phyloP scores from a whole-genome alignment of 305 asterid species.

The Solanum hybrid region DNA sequence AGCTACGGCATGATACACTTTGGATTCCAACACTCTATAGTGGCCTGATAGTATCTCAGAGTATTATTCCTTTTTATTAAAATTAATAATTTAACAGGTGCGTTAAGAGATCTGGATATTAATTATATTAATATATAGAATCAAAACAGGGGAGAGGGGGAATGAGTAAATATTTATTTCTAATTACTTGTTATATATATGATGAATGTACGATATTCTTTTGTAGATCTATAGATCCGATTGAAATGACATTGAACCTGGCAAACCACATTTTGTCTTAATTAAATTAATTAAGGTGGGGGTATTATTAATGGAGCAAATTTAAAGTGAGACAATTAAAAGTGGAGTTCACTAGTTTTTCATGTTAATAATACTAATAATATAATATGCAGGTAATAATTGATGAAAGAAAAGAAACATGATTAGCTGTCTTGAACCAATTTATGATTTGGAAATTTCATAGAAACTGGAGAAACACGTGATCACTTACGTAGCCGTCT shows the following conservation, averaged over 20 bases:
- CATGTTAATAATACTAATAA: neutral
- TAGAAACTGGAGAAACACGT: neutral
- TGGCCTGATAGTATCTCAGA: neutral
- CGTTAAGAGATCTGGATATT: neutral
- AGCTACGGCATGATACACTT: neutral
- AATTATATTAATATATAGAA: neutral
- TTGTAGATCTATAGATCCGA: neutral
- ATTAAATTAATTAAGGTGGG: neutral
- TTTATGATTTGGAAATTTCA: neutral
- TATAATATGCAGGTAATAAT: no score
- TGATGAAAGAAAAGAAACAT: neutral
- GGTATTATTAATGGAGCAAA: neutral
- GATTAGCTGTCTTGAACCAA: neutral
- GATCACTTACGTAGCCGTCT: neutral
- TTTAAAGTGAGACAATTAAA: neutral
- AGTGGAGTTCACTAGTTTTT: neutral
- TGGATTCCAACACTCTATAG: neutral
- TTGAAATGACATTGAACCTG: neutral
- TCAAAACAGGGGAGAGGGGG: neutral
- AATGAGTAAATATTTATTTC: neutral
- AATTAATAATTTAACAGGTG: neutral
- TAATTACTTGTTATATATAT: neutral
- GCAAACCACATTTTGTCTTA: neutral
- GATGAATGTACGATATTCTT: neutral
- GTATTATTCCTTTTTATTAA: neutral